phyloP scores from a whole-genome alignment of 768 basidiomycete species.

The Phaffia australis region DNA sequence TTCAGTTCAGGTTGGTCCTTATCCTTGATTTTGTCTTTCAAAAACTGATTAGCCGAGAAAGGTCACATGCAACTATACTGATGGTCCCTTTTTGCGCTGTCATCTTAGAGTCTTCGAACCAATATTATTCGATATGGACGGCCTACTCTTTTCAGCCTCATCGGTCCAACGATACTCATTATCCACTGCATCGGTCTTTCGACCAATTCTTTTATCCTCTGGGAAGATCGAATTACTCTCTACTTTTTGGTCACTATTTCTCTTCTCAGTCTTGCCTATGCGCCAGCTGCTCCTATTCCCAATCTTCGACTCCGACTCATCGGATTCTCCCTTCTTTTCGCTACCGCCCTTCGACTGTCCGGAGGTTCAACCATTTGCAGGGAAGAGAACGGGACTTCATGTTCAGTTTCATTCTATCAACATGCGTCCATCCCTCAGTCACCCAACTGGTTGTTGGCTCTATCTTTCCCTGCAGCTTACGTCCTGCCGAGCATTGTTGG shows the following conservation, averaged over 20 bases:
- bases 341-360: constrained; percentile 61
- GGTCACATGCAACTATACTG: constrained; percentile 25
- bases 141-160: constrained; percentile 7
- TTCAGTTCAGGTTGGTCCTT: constrained; percentile 32
- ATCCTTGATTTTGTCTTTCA: constrained; percentile 31
- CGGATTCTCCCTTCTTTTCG: constrained; percentile 56
- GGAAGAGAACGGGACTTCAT: constrained; percentile 80
- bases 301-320: constrained; percentile 66
- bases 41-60: constrained; percentile 2
- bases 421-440: constrained; percentile 59
- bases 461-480: constrained; percentile 51
- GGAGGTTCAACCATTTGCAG: constrained; percentile 75
- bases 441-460: constrained; percentile 49
- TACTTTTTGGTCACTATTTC: constrained; percentile 54
- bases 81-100: constrained; percentile 1
- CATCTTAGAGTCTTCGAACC: neutral
- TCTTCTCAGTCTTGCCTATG: constrained; percentile 53
- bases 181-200: constrained; percentile 67
- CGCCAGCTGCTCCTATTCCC: constrained; percentile 55
- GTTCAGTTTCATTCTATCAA: constrained; percentile 77
- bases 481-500: constrained; percentile 51
- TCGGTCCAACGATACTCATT: constrained; percentile 35
- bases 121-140: neutral
- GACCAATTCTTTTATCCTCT: constrained; percentile 94
- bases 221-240: constrained; percentile 77